phyloP scores from a whole-genome alignment of 768 basidiomycete species.

The Tricholoma flavovirens region DNA sequence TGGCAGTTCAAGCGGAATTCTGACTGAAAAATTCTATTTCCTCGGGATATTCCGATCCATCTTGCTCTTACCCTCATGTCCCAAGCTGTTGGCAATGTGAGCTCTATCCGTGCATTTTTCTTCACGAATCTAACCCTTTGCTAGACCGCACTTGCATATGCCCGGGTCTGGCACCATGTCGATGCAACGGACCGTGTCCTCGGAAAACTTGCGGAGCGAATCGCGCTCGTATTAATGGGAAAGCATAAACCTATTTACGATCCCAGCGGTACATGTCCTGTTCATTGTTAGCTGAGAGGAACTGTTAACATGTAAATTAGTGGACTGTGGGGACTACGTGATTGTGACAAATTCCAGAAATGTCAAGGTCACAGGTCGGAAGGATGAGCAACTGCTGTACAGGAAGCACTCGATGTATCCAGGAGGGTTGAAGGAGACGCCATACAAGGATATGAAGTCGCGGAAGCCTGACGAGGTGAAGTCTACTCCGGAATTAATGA shows the following conservation, averaged over 20 bases:
- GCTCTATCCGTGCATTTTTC: constrained; percentile 19
- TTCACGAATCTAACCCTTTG: neutral
- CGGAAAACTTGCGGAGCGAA: constrained; percentile 90
- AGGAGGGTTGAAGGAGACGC: constrained; percentile 88
- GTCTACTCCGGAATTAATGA: constrained; percentile 7
- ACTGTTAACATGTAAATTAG: constrained; percentile 31
- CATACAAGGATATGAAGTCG: constrained; percentile 78
- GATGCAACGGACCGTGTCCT: constrained; percentile 88
- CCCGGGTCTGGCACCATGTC: constrained; percentile 95
- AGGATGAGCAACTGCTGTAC: constrained; percentile 82
- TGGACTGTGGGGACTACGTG: constrained; percentile 97
- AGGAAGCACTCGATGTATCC: constrained; percentile 89
- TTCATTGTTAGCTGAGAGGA: neutral
- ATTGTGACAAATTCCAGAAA: constrained; percentile 86
- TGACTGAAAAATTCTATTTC: too few species aligned
- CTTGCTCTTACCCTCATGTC: too few species aligned
- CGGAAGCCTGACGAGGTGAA: constrained; percentile 86
- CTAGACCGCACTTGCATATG: constrained; percentile 92
- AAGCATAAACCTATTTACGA: constrained; percentile 99
- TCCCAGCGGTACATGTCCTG: constrained; percentile 64
- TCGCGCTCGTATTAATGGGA: constrained; percentile 95
- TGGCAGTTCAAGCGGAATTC: too few species aligned
- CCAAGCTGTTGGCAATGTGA: constrained; percentile 75
- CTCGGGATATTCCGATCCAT: too few species aligned
- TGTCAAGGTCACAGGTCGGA: constrained; percentile 84